phyloP scores from a whole-genome alignment of 768 basidiomycete genomes.

The Mycena capillaripes region DNA sequence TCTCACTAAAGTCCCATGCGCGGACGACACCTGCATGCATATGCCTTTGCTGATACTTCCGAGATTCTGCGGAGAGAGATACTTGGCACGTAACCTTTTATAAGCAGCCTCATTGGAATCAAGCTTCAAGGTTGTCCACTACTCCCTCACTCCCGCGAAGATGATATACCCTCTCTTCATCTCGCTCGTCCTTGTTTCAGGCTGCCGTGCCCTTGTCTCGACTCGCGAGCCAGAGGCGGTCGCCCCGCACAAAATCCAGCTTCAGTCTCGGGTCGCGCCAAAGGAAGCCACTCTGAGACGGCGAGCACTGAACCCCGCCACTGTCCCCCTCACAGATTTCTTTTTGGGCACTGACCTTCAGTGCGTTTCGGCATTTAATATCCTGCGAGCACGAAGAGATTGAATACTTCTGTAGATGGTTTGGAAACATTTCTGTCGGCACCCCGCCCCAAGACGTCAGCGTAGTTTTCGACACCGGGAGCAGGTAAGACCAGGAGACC shows the following conservation, averaged over 20 bases:
- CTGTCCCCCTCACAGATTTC: constrained; percentile 62
- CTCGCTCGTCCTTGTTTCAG: not conserved
- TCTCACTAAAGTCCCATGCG: not conserved
- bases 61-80: not conserved
- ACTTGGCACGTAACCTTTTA: not conserved
- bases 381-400: not conserved
- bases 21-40: not conserved
- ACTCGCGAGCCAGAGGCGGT: not conserved
- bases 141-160: not conserved
- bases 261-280: constrained; percentile 26
- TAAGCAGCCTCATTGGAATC: not conserved
- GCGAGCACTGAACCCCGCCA: constrained; percentile 53
- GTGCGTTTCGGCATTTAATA: constrained; percentile 45
- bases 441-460: constrained; percentile 61
- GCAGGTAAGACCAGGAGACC: too few relatives aligned
- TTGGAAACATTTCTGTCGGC: constrained; percentile 66
- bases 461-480: constrained; percentile 71
- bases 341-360: constrained; percentile 71
- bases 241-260: constrained; percentile 13
- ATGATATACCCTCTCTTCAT: constrained; percentile 6
- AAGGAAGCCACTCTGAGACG: constrained; percentile 42
- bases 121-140: not conserved
- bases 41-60: not conserved
- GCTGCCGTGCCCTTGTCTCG: not conserved
- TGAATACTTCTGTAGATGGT: constrained; percentile 56